Evolutionary conservation across 2,329 filamentous ascomycete species (phyloP), one percentile per base, ranked within the genome.

Genomic region (Cryphonectria parasitica): DNA sequence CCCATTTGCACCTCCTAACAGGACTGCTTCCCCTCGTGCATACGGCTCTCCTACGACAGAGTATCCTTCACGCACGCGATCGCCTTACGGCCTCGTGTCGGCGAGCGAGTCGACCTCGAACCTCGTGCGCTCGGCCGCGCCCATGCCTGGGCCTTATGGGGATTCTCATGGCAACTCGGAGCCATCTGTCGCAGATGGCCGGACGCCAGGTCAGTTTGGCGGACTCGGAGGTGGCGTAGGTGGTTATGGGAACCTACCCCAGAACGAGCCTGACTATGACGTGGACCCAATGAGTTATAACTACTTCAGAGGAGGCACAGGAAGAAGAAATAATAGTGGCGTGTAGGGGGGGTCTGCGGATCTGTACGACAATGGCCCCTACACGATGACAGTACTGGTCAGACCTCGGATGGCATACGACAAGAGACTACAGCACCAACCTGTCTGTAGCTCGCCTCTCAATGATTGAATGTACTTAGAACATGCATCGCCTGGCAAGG

Each of bases 231-330:
- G 87, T 67, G 88, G 88, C 2, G 86, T 87, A 0, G 81, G 83
- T 66, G 88, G 89, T 0, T 91, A 91, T 76, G 89, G 87, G 19
- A 85, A 85, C 36, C 77, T 91, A 68, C 85, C 88, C 0, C 88
- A 90, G 76, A 78, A 80, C 56, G 87, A 89, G 69, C 79, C 81
- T 11, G 77, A 78, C 13, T 66, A 75, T 11, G 76, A 75, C 22
- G 77, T 77, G 28, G 85, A 87, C 58, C 85, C 86, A 11, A 78
- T 82, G 74, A 82, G 84, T 71, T 89, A 89, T 74, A 87, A 89
- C 76, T 89, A 89, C 74, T 89, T 89, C 77, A 82, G 87, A 39
- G 80, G 82, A 4, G 80, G 77, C 28, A 60, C 60, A 3, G 58
- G 49, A 63, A 63, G 54, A n/a, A 66, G 66, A 45, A 39, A 70